Conservation (phyloP, 78 protist species). For the Corallochytrium limacisporum region DNA sequence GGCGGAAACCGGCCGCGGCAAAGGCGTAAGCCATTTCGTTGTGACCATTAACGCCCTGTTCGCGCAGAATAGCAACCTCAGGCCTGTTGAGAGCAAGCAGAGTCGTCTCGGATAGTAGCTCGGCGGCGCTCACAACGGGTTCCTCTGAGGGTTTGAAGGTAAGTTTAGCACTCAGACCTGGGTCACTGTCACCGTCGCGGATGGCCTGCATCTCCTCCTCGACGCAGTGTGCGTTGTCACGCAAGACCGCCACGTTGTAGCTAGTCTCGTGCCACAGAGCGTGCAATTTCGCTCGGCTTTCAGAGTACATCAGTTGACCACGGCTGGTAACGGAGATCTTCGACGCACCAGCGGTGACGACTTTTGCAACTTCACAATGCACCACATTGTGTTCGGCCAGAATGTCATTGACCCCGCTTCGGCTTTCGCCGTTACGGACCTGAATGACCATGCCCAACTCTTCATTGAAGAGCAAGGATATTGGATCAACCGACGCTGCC, state of each 20-base stretch:
- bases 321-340: not conserved
- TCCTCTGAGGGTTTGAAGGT: not conserved
- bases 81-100: not conserved
- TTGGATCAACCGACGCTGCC: not conserved
- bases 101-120: not conserved
- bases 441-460: constrained; percentile 61
- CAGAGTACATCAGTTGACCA: not conserved
- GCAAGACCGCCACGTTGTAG: constrained; percentile 49
- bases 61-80: constrained; percentile 68
- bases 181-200: not conserved
- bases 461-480: constrained; percentile 54
- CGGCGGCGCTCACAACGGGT: not conserved
- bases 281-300: not conserved
- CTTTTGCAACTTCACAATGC: no score
- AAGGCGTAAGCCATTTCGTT: constrained; percentile 77
- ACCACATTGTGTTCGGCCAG: no score
- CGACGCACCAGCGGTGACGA: no score
- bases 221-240: constrained; percentile 53
- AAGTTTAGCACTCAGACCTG: not conserved
- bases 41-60: constrained; percentile 83
- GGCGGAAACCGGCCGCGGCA: constrained; percentile 57
- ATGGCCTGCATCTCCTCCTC: constrained; percentile 36
- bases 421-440: not conserved
- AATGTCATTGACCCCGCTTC: no score
- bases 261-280: constrained; percentile 64